A percentile compares a stretch with the other conserved stretches of the same genome.
Evolutionary conservation across 768 basidiomycete genomes (phyloP).

Genomic region (Cubamyces lactineus): DNA sequence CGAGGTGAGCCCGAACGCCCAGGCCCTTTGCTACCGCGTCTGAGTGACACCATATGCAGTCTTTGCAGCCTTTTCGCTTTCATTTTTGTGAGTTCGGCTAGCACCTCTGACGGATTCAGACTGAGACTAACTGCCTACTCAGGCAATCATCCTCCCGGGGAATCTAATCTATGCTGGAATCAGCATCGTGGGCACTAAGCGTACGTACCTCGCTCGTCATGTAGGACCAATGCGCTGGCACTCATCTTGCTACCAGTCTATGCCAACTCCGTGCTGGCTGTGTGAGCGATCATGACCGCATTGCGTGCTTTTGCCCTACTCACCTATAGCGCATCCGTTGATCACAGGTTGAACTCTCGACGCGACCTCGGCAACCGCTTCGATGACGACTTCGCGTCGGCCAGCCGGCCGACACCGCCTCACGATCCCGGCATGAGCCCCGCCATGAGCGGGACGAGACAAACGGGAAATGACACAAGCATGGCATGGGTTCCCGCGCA

Average conservation of each 20-base stretch:
- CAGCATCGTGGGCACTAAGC: constrained; percentile 2
- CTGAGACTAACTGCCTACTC: too few species aligned
- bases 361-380: not conserved
- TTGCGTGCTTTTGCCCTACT: not conserved
- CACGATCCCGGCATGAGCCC: too few species aligned
- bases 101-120: too few species aligned
- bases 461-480: too few species aligned
- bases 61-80: too few species aligned
- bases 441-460: too few species aligned
- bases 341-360: constrained; percentile 5
- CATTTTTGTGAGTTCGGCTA: too few species aligned
- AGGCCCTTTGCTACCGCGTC: too few species aligned
- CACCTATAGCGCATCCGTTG: not conserved
- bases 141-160: not conserved
- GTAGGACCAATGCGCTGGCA: not conserved
- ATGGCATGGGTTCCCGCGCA: too few species aligned
- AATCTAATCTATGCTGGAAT: not conserved
- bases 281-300: not conserved
- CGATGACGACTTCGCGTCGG: constrained; percentile 5
- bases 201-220: not conserved
- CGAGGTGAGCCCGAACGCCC: not conserved
- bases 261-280: constrained; percentile 1
- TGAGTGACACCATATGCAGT: too few species aligned
- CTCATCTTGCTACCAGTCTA: not conserved
- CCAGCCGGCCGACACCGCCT: not conserved